A percentile compares a stretch with the other conserved stretches of the same genome.
phyloP scores from a whole-genome alignment of 2,329 filamentous ascomycete species.

The Colletotrichum costaricense region DNA sequence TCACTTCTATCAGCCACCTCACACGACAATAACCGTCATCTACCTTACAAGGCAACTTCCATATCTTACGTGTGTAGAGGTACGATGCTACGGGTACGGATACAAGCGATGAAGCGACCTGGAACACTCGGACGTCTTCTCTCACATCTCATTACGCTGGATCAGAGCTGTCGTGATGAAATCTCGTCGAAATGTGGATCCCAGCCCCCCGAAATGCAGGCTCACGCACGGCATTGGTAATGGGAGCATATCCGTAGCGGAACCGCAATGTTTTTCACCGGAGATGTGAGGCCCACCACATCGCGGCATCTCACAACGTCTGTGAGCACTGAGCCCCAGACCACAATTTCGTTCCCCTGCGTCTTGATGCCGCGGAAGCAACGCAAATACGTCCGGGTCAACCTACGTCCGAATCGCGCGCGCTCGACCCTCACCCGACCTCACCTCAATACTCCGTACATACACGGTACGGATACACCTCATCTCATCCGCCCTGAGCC shows the following conservation, averaged over 20 bases:
- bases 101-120: neutral
- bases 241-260: slow-evolving; percentile 1
- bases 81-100: neutral
- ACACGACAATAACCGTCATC: neutral
- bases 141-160: slow-evolving; percentile 3
- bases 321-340: neutral
- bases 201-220: neutral
- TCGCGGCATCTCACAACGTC: slow-evolving; percentile 6
- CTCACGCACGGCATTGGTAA: neutral
- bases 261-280: slow-evolving; percentile 4
- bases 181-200: slow-evolving; percentile 5
- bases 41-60: neutral
- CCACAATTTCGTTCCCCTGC: neutral
- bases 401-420: slow-evolving; percentile 10
- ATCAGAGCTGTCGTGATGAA: neutral
- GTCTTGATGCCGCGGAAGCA: neutral
- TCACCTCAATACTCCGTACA: neutral
- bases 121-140: neutral
- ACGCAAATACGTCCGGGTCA: neutral
- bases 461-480: no score
- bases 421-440: neutral
- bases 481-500: no score
- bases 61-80: neutral
- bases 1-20: neutral
- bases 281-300: slow-evolving; percentile 17